Evolutionary conservation across 495 filamentous ascomycete genomes (phyloP), one percentile per base, ranked within the genome.

Genomic region (Neurospora sp.): DNA sequence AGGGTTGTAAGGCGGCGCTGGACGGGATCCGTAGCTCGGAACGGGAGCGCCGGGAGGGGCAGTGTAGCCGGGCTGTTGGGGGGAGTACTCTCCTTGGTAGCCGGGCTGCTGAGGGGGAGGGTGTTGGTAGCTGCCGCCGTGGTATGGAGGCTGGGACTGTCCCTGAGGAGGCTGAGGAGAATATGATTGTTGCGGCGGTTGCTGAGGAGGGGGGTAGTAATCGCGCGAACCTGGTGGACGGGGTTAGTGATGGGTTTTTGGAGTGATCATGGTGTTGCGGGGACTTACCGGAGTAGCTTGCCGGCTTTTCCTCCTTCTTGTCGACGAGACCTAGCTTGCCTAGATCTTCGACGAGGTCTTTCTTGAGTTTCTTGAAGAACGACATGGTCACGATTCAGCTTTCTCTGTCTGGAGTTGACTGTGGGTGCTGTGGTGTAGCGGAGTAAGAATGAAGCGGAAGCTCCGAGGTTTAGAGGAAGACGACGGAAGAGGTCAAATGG

Each of bases 1-100:
- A 8, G 83, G 83, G 16, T 80, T 74, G 71, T 88, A 82, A 83
- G 82, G 71, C 41, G 84, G 80, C 9, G 82, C 78, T n/a, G 77
- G 79, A 27, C 75, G 72, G 11, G 73, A 70, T 4, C 71, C 74
- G 54, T 73, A 72, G 20, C 37, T 71, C 39, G 62, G 71, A 46
- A 16, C 70, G 8, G 37, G 23, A 4, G 70, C 41, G 27, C 71
- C 71, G 12, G 75, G 69, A 12, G 77, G 77, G 1, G 78, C 72
- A 9, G 75, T 73, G 71, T 78, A 78, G 70, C 42, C 66, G 20
- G 31, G 12, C 31, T 70, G 73, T 39, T 70, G 73, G 7, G 40
- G 71, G 14, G 31, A 37, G 66, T 73, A 73, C n/a, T 74, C 70
- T 31, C 74, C 71, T 35, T 72, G 71, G 12, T 62, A 62, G 54